Evolutionary conservation across 345 rosid genomes (phyloP).

Genomic region (Rhodamnia rubescens): DNA sequence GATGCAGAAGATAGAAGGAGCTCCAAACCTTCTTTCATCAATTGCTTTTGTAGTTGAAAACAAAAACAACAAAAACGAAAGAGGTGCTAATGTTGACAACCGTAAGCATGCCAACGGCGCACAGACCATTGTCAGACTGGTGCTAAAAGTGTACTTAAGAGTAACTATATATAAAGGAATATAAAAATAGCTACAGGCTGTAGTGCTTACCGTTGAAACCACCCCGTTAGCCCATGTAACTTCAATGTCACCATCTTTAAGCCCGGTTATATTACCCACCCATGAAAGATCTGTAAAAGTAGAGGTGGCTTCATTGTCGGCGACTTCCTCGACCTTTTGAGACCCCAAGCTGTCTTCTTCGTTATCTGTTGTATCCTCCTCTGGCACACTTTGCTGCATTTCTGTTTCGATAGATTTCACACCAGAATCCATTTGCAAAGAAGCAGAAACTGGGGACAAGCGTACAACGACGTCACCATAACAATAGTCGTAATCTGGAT

Average conservation of each 20-base stretch:
- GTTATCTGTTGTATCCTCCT: slow-evolving; percentile 11
- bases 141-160: neutral
- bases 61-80: neutral
- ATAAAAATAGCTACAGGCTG: neutral
- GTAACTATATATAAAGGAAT: neutral
- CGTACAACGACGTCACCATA: slow-evolving; percentile 91
- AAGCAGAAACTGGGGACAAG: slow-evolving; percentile 45
- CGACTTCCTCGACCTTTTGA: slow-evolving; percentile 20
- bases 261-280: slow-evolving; percentile 95
- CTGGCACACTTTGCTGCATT: slow-evolving; percentile 18
- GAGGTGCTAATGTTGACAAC: neutral
- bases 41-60: neutral
- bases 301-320: slow-evolving; percentile 15
- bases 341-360: slow-evolving; percentile 23
- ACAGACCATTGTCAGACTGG: neutral
- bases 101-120: neutral
- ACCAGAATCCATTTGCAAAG: slow-evolving; percentile 22
- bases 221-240: slow-evolving; percentile 98
- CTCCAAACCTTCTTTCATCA: neutral
- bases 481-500: slow-evolving; percentile 96
- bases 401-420: slow-evolving; percentile 21
- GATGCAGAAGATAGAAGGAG: neutral
- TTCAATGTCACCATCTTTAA: slow-evolving; percentile 89
- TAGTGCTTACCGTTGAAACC: slow-evolving; percentile 66
- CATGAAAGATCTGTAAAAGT: slow-evolving; percentile 68